Evolutionary conservation across 768 basidiomycete species (phyloP), one percentile per base, ranked within the genome.

Genomic region (Hygrophorus russula): DNA sequence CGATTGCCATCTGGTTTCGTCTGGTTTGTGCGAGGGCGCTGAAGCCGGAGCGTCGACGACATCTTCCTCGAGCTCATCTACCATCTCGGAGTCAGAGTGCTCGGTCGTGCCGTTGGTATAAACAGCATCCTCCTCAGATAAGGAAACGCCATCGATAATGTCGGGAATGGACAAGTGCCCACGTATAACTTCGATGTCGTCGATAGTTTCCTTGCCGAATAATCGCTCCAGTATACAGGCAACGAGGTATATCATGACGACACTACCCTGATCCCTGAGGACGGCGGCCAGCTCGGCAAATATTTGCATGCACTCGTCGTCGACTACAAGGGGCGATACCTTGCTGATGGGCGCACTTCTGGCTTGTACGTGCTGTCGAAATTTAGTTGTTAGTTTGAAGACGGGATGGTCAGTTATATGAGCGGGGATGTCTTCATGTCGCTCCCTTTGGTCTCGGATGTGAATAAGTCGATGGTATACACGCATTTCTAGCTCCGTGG

Each of bases 381-480:
- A 84, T 13, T 76, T 69, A 9, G 89, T 88, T 1, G 87, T 89
- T 19, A 88, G 69, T 53, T 85, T 77, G 55, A 93, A 84, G 15
- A 87, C 76, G 0, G 90, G 82, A 54, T 88, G 72, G 6, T 68
- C 64, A 32, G 75, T 71, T 48, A 97, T 76, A 29, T 73, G 55
- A 2, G 66, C 61, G 0, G 92, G 81, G 30, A 91, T 78, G 52
- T 72, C 78, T 53, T 80, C 87, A 53, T 71, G 78, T 7, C 76
- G 83, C 54, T 85, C 84, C 49, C 62, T 74, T 53, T 85, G 83
- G 59, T 92, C 86, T 20, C 89, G 80, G 35, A 97, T 82, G 53
- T 96, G 90, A 20, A 87, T 82, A 24, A 98, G 76, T 37, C 93
- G 79, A 56, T 93, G 88, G 62, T 97, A 99, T 1, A 96, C 80